A percentile compares a stretch with the other conserved stretches of the same genome.
Evolutionary conservation across 768 basidiomycete genomes (phyloP).

Genomic region (Psilocybe cubensis): DNA sequence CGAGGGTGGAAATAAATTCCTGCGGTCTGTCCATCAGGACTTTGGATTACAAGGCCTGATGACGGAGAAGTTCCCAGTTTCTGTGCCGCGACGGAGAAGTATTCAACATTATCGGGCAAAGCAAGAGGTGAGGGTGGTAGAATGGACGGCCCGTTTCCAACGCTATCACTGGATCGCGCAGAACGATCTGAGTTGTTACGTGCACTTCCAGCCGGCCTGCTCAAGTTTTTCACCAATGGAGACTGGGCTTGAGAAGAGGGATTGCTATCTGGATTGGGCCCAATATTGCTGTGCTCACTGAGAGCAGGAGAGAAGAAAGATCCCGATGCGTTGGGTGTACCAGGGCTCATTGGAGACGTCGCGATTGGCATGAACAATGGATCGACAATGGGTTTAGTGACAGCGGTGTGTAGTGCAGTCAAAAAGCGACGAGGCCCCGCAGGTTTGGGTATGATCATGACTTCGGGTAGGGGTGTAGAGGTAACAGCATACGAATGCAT

Average conservation of each 20-base stretch:
- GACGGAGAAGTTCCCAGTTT: constrained; percentile 77
- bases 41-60: constrained; percentile 88
- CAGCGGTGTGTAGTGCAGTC: constrained; percentile 89
- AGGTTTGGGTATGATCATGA: constrained; percentile 97
- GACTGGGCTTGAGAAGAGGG: constrained; percentile 17
- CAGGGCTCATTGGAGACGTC: constrained; percentile 85
- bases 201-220: constrained; percentile 47
- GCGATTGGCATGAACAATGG: constrained; percentile 95
- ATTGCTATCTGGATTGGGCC: not conserved
- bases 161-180: constrained; percentile 54
- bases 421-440: constrained; percentile 93
- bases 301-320: constrained; percentile 44
- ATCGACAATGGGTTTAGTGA: constrained; percentile 85
- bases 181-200: constrained; percentile 70
- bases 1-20: constrained; percentile 95
- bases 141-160: constrained; percentile 28
- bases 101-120: constrained; percentile 75
- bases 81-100: constrained; percentile 68
- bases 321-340: constrained; percentile 41
- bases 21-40: constrained; percentile 91
- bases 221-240: constrained; percentile 28
- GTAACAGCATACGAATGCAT: constrained; percentile 50
- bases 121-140: constrained; percentile 70
- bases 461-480: constrained; percentile 68
- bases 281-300: constrained; percentile 12